phyloP scores from a whole-genome alignment of 768 basidiomycete species.

The Boletus coccyginus region DNA sequence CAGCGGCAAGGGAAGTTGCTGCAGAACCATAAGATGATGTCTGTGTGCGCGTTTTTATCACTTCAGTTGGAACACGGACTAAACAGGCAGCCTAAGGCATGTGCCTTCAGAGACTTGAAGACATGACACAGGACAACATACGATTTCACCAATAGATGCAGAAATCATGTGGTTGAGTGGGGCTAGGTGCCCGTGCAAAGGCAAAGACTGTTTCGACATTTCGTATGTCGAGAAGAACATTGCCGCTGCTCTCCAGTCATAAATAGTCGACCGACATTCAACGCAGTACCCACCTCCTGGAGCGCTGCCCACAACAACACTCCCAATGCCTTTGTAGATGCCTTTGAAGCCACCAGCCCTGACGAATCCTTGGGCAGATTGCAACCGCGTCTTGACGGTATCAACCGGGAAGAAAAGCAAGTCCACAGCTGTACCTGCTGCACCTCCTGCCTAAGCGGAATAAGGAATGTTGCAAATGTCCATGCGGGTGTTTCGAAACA shows the following conservation, averaged over 20 bases:
- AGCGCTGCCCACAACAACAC: constrained; percentile 91
- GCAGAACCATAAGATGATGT: constrained; percentile 70
- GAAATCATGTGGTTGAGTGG: constrained; percentile 63
- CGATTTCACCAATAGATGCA: constrained; percentile 62
- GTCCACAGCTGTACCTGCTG: constrained; percentile 93
- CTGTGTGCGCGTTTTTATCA: constrained; percentile 92
- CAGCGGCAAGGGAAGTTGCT: constrained; percentile 61
- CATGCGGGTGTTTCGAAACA: constrained; percentile 3
- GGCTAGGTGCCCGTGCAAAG: constrained; percentile 55
- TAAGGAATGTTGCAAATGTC: constrained; percentile 10
- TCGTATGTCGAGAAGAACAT: constrained; percentile 96
- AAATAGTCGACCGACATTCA: background rate
- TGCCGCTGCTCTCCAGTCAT: constrained; percentile 58
- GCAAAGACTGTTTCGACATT: constrained; percentile 73
- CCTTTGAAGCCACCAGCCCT: constrained; percentile 85
- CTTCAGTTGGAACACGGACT: constrained; percentile 92
- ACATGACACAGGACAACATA: constrained; percentile 24
- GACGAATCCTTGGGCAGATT: constrained; percentile 83
- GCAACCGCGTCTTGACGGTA: constrained; percentile 93
- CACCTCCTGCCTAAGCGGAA: constrained; percentile 67
- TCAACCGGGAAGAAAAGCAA: constrained; percentile 96
- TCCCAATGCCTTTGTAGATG: constrained; percentile 91
- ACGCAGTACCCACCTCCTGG: constrained; percentile 72
- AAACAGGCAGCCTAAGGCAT: constrained; percentile 73
- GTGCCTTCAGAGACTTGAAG: constrained; percentile 7